Percentiles rank a stretch among this genome's conserved stretches.
phyloP scores from a whole-genome alignment of 2,329 filamentous ascomycete genomes.

The Ophiostoma himal-ulmi region DNA sequence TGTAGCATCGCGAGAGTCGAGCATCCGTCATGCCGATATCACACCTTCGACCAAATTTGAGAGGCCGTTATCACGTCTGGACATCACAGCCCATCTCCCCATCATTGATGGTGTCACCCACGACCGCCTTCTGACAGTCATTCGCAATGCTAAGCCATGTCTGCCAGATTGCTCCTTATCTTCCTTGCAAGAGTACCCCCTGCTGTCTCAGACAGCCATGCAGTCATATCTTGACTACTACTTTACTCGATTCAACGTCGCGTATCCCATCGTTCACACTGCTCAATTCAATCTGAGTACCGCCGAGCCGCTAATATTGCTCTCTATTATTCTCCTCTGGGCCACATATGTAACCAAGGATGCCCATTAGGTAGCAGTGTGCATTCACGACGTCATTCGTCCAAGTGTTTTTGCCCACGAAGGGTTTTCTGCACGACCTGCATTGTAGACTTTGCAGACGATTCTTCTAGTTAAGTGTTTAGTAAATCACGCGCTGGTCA shows the following conservation, averaged over 20 bases:
- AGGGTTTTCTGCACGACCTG: slow-evolving; percentile 23
- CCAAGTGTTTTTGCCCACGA: slow-evolving; percentile 24
- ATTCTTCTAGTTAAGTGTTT: slow-evolving; percentile 25
- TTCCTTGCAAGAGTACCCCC: slow-evolving; percentile 13
- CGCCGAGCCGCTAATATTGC: slow-evolving; percentile 22
- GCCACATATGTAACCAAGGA: slow-evolving; percentile 25
- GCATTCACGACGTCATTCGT: slow-evolving; percentile 26
- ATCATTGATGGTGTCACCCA: slow-evolving; percentile 12
- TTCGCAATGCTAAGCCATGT: slow-evolving; percentile 1
- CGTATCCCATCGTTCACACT: slow-evolving; percentile 24
- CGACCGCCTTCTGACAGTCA: slow-evolving; percentile 4
- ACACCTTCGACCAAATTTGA: slow-evolving; percentile 10
- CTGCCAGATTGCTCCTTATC: not conserved
- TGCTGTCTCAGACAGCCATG: slow-evolving; percentile 17
- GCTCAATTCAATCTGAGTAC: slow-evolving; percentile 16
- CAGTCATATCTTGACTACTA: slow-evolving; percentile 22
- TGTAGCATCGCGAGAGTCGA: not conserved
- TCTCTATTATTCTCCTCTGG: slow-evolving; percentile 23
- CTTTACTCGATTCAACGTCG: slow-evolving; percentile 23
- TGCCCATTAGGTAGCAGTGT: slow-evolving; percentile 25
- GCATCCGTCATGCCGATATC: not conserved
- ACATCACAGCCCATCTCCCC: slow-evolving; percentile 12
- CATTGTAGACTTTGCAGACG: slow-evolving; percentile 25
- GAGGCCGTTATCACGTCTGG: slow-evolving; percentile 19
- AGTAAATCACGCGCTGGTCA: slow-evolving; percentile 26